Evolutionary conservation across 2,329 filamentous ascomycete genomes (phyloP).

Genomic region (Lachnellula occidentalis): DNA sequence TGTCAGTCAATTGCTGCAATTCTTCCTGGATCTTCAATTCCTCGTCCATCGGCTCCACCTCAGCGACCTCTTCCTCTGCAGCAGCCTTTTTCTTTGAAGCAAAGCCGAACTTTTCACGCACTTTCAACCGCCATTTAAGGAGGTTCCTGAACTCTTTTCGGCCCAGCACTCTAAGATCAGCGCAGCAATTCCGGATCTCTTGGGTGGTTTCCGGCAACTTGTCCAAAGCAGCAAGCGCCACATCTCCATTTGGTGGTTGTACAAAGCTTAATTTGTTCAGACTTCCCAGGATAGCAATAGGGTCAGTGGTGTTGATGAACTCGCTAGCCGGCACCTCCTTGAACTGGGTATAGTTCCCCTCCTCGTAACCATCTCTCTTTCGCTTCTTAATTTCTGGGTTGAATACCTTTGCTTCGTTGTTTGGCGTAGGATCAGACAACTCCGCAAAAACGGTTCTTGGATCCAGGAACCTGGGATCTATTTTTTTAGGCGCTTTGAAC

Average conservation of each 20-base stretch:
- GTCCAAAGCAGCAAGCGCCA: conserved; percentile 79
- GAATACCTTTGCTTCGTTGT: conserved; percentile 97
- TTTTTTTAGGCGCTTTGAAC: conserved; percentile 88
- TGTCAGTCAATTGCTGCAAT: conserved; percentile 74
- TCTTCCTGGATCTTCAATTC: conserved; percentile 88
- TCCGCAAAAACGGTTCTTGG: conserved; percentile 88
- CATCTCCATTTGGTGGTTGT: conserved; percentile 73
- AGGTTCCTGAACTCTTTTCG: conserved; percentile 91
- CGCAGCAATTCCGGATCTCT: conserved; percentile 73
- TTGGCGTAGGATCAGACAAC: conserved; percentile 75
- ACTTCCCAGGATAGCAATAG: conserved; percentile 83
- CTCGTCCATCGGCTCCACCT: conserved; percentile 88
- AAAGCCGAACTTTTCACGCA: conserved; percentile 87
- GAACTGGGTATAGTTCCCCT: conserved; percentile 88
- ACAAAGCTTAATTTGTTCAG: conserved; percentile 81
- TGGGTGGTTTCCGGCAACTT: conserved; percentile 81
- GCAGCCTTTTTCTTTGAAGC: conserved; percentile 55
- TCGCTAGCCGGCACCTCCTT: conserved; percentile 85
- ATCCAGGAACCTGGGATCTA: conserved; percentile 91
- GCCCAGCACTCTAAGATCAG: conserved; percentile 83
- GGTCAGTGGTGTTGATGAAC: conserved; percentile 89
- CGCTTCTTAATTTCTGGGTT: conserved; percentile 97
- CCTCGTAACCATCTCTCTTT: conserved; percentile 95
- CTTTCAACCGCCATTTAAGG: conserved; percentile 81
- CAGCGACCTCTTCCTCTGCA: conserved; percentile 62